Evolutionary conservation across 495 filamentous ascomycete genomes (phyloP).

Genomic region (Aspergillus incahuasiensis): DNA sequence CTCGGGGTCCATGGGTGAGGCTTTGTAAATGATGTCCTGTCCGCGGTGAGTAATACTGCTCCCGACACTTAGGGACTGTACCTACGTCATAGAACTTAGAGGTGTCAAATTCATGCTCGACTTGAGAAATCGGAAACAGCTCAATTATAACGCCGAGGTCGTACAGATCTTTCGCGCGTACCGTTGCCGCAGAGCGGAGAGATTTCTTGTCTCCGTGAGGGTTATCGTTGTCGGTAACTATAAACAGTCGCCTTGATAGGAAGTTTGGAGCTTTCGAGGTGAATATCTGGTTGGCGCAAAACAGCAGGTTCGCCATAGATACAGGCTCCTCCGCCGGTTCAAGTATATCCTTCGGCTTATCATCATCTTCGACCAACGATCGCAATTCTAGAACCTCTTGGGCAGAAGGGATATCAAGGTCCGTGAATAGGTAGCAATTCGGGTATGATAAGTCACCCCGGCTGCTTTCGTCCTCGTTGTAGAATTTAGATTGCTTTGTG

Average conservation of each 20-base stretch:
- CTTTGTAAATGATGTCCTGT: slow-evolving; percentile 77
- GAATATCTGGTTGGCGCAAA: slow-evolving; percentile 94
- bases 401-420: slow-evolving; percentile 83
- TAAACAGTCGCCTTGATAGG: slow-evolving; percentile 82
- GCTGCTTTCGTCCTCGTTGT: slow-evolving; percentile 58
- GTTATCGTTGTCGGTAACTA: slow-evolving; percentile 93
- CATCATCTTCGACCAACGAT: slow-evolving; percentile 69
- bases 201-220: slow-evolving; percentile 71
- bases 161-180: slow-evolving; percentile 90
- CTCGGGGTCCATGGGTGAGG: slow-evolving; percentile 59
- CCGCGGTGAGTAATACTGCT: slow-evolving; percentile 2
- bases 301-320: slow-evolving; percentile 85
- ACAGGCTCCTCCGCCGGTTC: slow-evolving; percentile 63
- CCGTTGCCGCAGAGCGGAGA: slow-evolving; percentile 68
- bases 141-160: slow-evolving; percentile 92
- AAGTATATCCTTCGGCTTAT: slow-evolving; percentile 56
- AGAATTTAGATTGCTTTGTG: slow-evolving; percentile 80
- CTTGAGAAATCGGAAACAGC: slow-evolving; percentile 82
- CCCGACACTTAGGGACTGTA: neutral
- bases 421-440: slow-evolving; percentile 87
- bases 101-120: slow-evolving; percentile 71
- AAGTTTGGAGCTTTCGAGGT: slow-evolving; percentile 94
- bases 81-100: slow-evolving; percentile 88
- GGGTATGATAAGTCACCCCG: slow-evolving; percentile 67
- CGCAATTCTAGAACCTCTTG: slow-evolving; percentile 79